These are phyloP conservation scores for Litsea cubeba DNA, from an alignment of 164 flowering plant species.

Conservation along the genomic window DNA sequence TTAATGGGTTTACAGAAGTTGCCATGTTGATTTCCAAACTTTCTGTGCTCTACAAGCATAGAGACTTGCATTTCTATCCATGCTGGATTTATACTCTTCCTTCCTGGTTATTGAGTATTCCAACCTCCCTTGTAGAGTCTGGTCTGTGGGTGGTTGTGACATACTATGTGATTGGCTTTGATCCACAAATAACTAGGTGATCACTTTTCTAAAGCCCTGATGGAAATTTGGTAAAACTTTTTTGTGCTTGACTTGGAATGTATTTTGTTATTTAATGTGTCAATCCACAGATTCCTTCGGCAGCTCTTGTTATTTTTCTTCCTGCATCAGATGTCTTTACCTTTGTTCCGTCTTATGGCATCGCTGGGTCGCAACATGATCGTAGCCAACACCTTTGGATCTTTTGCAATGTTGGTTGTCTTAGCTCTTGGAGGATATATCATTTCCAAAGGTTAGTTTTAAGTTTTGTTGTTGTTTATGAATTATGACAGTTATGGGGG, in stretches of 20 bases:
- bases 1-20: constrained; percentile 96
- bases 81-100: constrained; percentile 94
- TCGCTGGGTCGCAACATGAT: constrained; percentile 92
- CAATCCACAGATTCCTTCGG: constrained; percentile 61
- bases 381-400: constrained; percentile 96
- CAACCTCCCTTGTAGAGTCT: constrained; percentile 82
- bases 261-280: constrained; percentile 5
- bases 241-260: constrained; percentile 6
- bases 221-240: background rate
- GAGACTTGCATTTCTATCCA: constrained; percentile 93
- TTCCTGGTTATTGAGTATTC: constrained; percentile 86
- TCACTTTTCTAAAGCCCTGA: background rate
- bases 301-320: constrained; percentile 78
- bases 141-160: constrained; percentile 90
- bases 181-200: constrained; percentile 78
- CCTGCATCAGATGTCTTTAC: constrained; percentile 89
- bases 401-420: constrained; percentile 90
- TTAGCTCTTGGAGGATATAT: constrained; percentile 96
- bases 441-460: constrained; percentile 65
- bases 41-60: constrained; percentile 89
- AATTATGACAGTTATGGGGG: background rate
- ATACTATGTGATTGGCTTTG: constrained; percentile 90
- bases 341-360: constrained; percentile 86
- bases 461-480: background rate
- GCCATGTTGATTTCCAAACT: constrained; percentile 90